These are phyloP conservation scores for Melastoma candidum DNA, from an alignment of 441 rosid species.

Conservation along the genomic window DNA sequence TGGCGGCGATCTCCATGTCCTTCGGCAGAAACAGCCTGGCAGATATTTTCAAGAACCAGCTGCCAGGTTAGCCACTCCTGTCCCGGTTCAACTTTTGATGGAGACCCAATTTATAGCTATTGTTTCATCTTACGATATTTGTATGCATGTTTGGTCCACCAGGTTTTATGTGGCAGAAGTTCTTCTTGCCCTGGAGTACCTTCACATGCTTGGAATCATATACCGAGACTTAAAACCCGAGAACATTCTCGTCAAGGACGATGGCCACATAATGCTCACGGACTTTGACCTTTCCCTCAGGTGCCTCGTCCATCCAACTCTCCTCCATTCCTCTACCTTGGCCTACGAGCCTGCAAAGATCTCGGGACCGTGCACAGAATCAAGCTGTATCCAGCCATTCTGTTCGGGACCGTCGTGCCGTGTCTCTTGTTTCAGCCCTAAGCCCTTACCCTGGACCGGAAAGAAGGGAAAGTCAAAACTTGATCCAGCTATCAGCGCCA, in stretches of 20 bases:
- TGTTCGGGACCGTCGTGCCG: slow-evolving; percentile 71
- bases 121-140: not conserved
- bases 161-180: slow-evolving; percentile 20
- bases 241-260: slow-evolving; percentile 18
- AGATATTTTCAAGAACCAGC: slow-evolving; percentile 86
- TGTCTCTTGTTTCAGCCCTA: slow-evolving; percentile 78
- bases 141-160: not conserved
- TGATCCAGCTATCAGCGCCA: slow-evolving; percentile 36
- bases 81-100: slow-evolving; percentile 1
- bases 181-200: slow-evolving; percentile 18
- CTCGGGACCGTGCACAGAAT: slow-evolving; percentile 58
- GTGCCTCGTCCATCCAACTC: slow-evolving; percentile 83
- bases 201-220: slow-evolving; percentile 21
- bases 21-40: slow-evolving; percentile 80
- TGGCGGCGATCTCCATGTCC: slow-evolving; percentile 91
- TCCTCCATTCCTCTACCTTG: slow-evolving; percentile 42
- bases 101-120: not conserved
- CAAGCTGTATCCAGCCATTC: slow-evolving; percentile 73
- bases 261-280: slow-evolving; percentile 31
- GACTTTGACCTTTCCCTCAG: slow-evolving; percentile 56
- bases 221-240: slow-evolving; percentile 21
- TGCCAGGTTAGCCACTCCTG: slow-evolving; percentile 48
- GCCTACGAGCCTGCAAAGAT: slow-evolving; percentile 38
- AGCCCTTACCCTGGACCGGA: slow-evolving; percentile 40
- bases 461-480: slow-evolving; percentile 44